Evolutionary conservation across 805 yeast genomes (phyloP).

Genomic region (Lipomyces chichibuensis): DNA sequence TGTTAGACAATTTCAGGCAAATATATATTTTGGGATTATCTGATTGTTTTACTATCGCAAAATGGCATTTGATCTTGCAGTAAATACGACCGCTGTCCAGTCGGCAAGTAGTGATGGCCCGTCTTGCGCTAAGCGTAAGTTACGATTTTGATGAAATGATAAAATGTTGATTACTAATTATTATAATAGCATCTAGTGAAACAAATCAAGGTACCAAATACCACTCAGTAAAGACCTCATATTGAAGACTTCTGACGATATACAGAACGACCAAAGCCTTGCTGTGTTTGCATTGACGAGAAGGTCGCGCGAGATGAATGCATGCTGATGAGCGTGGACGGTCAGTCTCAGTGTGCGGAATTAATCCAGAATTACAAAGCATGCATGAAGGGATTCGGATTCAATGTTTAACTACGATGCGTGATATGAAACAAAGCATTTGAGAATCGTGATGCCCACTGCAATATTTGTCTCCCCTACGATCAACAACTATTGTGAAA

Average conservation of each 20-base stretch:
- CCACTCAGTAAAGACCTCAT: background rate
- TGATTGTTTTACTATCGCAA: background rate
- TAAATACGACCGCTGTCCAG: background rate
- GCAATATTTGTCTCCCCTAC: no score
- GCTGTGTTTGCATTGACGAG: constrained; percentile 91
- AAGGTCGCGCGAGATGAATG: constrained; percentile 86
- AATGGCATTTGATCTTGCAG: background rate
- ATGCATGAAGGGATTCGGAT: constrained; percentile 94
- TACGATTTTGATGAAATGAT: background rate
- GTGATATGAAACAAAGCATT: background rate
- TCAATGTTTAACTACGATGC: constrained; percentile 49
- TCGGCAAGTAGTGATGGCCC: background rate
- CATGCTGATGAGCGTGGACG: constrained; percentile 78
- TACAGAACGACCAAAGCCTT: constrained; percentile 79
- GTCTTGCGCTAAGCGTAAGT: background rate
- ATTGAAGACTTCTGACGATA: background rate
- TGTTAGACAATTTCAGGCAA: background rate
- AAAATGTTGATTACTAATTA: background rate
- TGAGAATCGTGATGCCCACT: background rate
- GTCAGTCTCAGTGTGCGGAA: constrained; percentile 75
- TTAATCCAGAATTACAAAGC: constrained; percentile 71
- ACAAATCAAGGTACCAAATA: background rate
- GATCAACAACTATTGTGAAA: no score
- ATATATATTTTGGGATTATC: no score
- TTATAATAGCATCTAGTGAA: background rate